Percentiles rank a stretch among this genome's conserved stretches.
These are phyloP conservation scores for Ustilago crameri DNA, from an alignment of 1,284 basidiomycete species.

Conservation along the genomic window DNA sequence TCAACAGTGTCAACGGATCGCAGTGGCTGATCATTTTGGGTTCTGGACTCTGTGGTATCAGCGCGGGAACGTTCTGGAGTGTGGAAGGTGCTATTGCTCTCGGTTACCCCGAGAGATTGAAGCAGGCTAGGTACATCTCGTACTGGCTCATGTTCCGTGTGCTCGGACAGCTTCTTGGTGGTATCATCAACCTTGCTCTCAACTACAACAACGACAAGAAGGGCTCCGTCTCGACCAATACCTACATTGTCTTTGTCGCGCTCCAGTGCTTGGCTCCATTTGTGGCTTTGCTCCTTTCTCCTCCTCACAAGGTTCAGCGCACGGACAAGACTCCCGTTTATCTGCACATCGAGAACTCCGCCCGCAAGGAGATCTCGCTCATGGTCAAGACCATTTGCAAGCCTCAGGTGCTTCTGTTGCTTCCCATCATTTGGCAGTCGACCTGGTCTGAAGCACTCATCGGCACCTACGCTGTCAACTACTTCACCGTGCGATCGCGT, in stretches of 20 bases:
- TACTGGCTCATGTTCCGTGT: constrained; percentile 68
- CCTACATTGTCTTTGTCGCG: constrained; percentile 69
- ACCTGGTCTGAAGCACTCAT: constrained; percentile 62
- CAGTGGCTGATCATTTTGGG: constrained; percentile 69
- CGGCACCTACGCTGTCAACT: constrained; percentile 63
- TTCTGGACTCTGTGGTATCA: constrained; percentile 68
- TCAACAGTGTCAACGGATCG: constrained; percentile 50
- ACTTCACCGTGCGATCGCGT: constrained; percentile 57
- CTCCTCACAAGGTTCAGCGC: constrained; percentile 68
- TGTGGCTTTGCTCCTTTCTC: constrained; percentile 62
- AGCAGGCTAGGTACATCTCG: constrained; percentile 64
- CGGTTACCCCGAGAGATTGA: constrained; percentile 63
- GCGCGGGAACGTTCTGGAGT: constrained; percentile 68
- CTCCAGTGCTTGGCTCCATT: constrained; percentile 67
- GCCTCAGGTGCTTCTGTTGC: constrained; percentile 54
- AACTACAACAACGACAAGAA: constrained; percentile 60
- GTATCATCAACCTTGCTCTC: constrained; percentile 68
- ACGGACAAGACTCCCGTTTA: constrained; percentile 66
- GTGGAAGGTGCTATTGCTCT: constrained; percentile 51
- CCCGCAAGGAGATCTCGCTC: constrained; percentile 55
- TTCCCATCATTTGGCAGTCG: constrained; percentile 60
- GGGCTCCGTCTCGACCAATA: constrained; percentile 66
- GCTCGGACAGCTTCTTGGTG: constrained; percentile 65
- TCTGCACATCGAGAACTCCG: constrained; percentile 54
- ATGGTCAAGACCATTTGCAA: constrained; percentile 53